These are phyloP conservation scores for Helotiales sp. DNA, from an alignment of 2,329 filamentous ascomycete genomes.

Conservation along the genomic window DNA sequence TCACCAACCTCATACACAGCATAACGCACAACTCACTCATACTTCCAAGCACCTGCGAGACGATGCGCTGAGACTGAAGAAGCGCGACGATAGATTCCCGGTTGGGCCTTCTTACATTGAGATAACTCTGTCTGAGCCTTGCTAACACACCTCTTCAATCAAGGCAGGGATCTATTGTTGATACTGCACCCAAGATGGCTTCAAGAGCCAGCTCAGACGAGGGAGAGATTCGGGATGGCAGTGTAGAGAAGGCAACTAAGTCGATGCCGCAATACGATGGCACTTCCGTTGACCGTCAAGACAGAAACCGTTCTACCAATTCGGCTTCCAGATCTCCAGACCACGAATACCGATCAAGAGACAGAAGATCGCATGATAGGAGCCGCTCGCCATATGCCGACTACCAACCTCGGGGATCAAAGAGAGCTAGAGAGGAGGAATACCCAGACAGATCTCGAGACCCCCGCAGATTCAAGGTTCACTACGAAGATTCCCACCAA, in stretches of 20 bases:
- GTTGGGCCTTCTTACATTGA: conserved; percentile 47
- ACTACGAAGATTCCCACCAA: conserved; percentile 61
- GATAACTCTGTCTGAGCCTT: conserved; percentile 41
- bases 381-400: conserved; percentile 60
- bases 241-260: conserved; percentile 87
- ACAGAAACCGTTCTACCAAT: conserved; percentile 68
- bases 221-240: conserved; percentile 82
- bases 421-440: conserved; percentile 69
- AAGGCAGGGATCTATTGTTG: conserved; percentile 44
- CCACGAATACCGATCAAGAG: conserved; percentile 51
- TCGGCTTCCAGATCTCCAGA: conserved; percentile 45
- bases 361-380: conserved; percentile 51
- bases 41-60: conserved; percentile 1
- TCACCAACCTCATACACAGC: not conserved
- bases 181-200: conserved; percentile 48
- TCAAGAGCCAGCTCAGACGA: conserved; percentile 75
- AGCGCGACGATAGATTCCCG: conserved; percentile 45
- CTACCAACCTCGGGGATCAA: conserved; percentile 58
- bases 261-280: conserved; percentile 75
- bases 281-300: conserved; percentile 88
- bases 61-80: conserved; percentile 41
- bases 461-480: conserved; percentile 62
- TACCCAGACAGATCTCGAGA: conserved; percentile 57
- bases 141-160: conserved; percentile 44
- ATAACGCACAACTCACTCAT: not conserved